Evolutionary conservation across 345 rosid genomes (phyloP).

Genomic region (Jatropha curcas): DNA sequence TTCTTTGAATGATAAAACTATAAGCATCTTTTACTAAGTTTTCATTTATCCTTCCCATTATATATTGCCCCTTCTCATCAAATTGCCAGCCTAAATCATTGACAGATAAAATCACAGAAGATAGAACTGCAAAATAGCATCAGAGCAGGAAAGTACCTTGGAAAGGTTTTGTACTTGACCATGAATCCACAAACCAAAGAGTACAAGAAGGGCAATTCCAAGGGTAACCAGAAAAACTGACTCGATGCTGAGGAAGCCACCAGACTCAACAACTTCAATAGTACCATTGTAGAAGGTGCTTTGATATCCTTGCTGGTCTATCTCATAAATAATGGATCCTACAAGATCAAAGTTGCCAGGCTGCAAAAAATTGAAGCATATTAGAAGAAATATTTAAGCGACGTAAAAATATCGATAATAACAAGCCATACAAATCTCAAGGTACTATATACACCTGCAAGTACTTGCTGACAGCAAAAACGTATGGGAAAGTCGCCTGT

Average conservation of each 20-base stretch:
- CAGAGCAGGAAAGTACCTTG: slow-evolving; percentile 48
- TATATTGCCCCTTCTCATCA: background rate
- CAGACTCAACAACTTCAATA: slow-evolving; percentile 85
- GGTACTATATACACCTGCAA: slow-evolving; percentile 55
- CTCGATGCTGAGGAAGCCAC: slow-evolving; percentile 74
- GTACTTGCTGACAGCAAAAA: slow-evolving; percentile 81
- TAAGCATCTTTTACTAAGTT: too few relatives aligned
- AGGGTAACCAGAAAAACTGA: slow-evolving; percentile 84
- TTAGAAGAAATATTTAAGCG: background rate
- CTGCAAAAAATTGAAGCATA: slow-evolving; percentile 32
- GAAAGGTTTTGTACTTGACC: slow-evolving; percentile 65
- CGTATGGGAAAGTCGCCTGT: slow-evolving; percentile 83
- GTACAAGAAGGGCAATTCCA: slow-evolving; percentile 58
- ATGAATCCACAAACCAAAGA: slow-evolving; percentile 67
- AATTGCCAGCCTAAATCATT: background rate
- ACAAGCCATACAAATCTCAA: background rate
- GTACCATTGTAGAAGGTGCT: slow-evolving; percentile 81
- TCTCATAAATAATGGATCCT: slow-evolving; percentile 72
- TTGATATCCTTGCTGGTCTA: slow-evolving; percentile 75
- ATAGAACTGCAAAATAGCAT: background rate
- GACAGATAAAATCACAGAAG: background rate
- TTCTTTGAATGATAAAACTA: background rate
- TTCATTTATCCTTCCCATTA: background rate
- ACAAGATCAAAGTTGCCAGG: slow-evolving; percentile 91
- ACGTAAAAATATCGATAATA: background rate